These are phyloP conservation scores for Irpex sp. DNA, from an alignment of 1,284 basidiomycete genomes.

Conservation along the genomic window DNA sequence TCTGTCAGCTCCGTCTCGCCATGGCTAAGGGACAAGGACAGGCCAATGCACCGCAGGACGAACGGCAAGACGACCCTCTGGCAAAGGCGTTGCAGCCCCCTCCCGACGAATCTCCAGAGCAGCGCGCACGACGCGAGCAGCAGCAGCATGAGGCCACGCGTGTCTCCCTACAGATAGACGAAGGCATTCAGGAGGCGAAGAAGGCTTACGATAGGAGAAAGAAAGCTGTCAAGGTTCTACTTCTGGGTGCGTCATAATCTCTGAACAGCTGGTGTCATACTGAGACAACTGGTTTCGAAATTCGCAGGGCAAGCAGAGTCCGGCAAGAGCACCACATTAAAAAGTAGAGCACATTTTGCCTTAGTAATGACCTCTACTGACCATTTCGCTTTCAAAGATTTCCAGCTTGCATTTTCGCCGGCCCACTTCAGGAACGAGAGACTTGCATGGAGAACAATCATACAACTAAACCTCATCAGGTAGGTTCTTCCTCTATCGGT, in stretches of 20 bases:
- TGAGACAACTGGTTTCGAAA: neutral
- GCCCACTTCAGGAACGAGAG: slow-evolving; percentile 55
- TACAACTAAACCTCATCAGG: slow-evolving; percentile 68
- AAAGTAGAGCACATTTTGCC: slow-evolving; percentile 38
- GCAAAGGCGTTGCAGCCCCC: slow-evolving; percentile 31
- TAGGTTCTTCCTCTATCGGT: slow-evolving; percentile 23
- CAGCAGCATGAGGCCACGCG: slow-evolving; percentile 41
- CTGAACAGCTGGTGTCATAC: neutral
- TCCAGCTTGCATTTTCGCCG: slow-evolving; percentile 63
- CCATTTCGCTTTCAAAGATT: slow-evolving; percentile 39
- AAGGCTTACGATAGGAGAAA: slow-evolving; percentile 50
- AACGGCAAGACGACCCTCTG: slow-evolving; percentile 32
- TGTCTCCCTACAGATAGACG: slow-evolving; percentile 54
- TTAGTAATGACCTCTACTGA: neutral
- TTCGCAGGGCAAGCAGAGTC: slow-evolving; percentile 60
- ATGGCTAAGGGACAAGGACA: slow-evolving; percentile 16
- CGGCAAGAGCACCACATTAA: slow-evolving; percentile 66
- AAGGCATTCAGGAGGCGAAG: slow-evolving; percentile 46
- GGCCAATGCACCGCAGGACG: slow-evolving; percentile 14
- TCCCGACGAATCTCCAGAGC: slow-evolving; percentile 41
- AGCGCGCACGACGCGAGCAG: slow-evolving; percentile 37
- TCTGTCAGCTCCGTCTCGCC: neutral
- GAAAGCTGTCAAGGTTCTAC: slow-evolving; percentile 57
- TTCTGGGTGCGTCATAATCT: slow-evolving; percentile 45
- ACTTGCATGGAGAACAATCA: slow-evolving; percentile 56